Evolutionary conservation across 495 filamentous ascomycete genomes (phyloP), one percentile per base, ranked within the genome.

Genomic region (Podospora appendiculata): DNA sequence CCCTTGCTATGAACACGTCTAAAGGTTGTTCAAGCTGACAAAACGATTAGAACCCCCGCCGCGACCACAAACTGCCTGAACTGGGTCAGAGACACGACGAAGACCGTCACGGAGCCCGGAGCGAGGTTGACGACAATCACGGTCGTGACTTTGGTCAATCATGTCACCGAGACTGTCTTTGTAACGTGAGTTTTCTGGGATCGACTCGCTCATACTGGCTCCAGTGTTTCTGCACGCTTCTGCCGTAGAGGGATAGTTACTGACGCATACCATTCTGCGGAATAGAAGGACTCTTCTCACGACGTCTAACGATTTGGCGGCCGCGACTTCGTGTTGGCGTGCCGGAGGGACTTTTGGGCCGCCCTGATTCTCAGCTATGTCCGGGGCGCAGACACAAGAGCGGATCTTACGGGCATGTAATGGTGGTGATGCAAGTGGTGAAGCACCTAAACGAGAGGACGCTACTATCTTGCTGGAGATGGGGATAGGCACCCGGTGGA

Each of bases 111-210:
- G 8, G 10, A 32, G 6, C 43, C 54, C 2, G 54, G 49, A 4
- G 43, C 40, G 3, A 44, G 14, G 13, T 39, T 56, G n/a, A 56
- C 54, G 32, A 50, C 25, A 14, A 48, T 56, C 39, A 52, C 43
- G 18, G 14, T 56, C 6, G 49, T 48, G 1, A 48, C 54, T 6
- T 42, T 45, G 16, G 38, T 42, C 25, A 52, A 38, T n/a, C 49
- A 52, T 25, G 34, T 49, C 5, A 45, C 19, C 4, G 44, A 48
- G 19, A 56, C 54, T 1, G 45, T 56, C 1, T 56, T 45, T 17
- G 40, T 56, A 1, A 58, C 42, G 55, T 54, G 36, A 38, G 36
- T 13, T 11, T 2, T 13, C 9, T 38, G n/a, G n/a, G n/a, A n/a
- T n/a, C 36, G 13, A 4, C 36, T 38, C 8, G 25, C 2, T 25